These are phyloP conservation scores for Phialophora expanda DNA, from an alignment of 2,329 filamentous ascomycete genomes.

Conservation along the genomic window DNA sequence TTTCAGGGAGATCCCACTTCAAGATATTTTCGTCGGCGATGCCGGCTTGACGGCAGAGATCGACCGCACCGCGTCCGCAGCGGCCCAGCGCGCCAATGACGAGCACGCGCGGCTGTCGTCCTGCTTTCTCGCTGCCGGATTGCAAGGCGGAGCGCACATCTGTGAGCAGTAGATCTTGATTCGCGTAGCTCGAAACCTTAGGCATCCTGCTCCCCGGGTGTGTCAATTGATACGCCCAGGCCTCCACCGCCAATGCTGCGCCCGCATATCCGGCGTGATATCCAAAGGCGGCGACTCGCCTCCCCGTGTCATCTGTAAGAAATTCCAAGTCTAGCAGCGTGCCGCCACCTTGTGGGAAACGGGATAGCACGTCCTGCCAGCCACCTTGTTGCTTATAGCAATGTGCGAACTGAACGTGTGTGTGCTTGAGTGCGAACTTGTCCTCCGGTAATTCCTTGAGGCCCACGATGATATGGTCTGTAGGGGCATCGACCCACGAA, in stretches of 20 bases:
- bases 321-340: constrained; percentile 88
- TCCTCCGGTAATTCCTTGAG: constrained; percentile 80
- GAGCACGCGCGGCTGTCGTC: constrained; percentile 73
- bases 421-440: constrained; percentile 70
- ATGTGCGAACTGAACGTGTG: constrained; percentile 73
- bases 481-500: constrained; percentile 70
- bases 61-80: constrained; percentile 83
- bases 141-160: constrained; percentile 75
- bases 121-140: constrained; percentile 68
- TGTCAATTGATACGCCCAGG: constrained; percentile 70
- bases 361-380: constrained; percentile 78
- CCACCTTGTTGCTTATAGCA: constrained; percentile 78
- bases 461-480: constrained; percentile 73
- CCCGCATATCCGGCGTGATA: constrained; percentile 76
- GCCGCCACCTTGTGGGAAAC: constrained; percentile 77
- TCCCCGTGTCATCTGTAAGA: constrained; percentile 72
- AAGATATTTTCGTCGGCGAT: constrained; percentile 71
- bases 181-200: constrained; percentile 67
- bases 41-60: constrained; percentile 76
- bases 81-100: constrained; percentile 78
- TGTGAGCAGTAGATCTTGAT: constrained; percentile 73
- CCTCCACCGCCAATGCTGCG: constrained; percentile 74
- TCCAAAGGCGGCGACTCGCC: constrained; percentile 58
- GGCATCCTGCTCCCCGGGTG: constrained; percentile 71
- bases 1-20: constrained; percentile 81